Percentiles rank a stretch among this genome's conserved stretches.
These are phyloP conservation scores for Bisporella sp. DNA, from an alignment of 2,329 filamentous ascomycete species.

Conservation along the genomic window DNA sequence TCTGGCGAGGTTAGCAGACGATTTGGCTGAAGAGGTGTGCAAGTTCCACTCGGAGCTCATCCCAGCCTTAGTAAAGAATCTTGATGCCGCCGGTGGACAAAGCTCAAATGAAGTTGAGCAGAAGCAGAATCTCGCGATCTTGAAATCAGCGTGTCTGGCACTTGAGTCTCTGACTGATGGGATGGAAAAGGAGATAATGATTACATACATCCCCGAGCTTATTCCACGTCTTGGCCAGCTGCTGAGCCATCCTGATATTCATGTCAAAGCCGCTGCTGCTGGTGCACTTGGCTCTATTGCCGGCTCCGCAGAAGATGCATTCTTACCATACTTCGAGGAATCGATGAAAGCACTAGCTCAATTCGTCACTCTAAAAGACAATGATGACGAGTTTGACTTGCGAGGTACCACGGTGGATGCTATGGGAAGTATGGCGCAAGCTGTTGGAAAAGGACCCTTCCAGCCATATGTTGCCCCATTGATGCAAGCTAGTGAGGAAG, in stretches of 20 bases:
- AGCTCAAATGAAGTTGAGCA: constrained; percentile 54
- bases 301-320: constrained; percentile 72
- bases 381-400: constrained; percentile 82
- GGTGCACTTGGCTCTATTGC: constrained; percentile 89
- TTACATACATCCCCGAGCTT: constrained; percentile 73
- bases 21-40: constrained; percentile 83
- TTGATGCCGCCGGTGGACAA: constrained; percentile 70
- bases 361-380: constrained; percentile 81
- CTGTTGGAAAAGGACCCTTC: constrained; percentile 80
- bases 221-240: constrained; percentile 80
- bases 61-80: constrained; percentile 77
- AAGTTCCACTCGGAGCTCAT: constrained; percentile 82
- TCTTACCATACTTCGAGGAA: constrained; percentile 84
- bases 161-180: constrained; percentile 88
- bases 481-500: constrained; percentile 90
- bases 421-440: constrained; percentile 84
- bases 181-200: constrained; percentile 73
- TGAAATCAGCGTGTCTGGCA: constrained; percentile 83
- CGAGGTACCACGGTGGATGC: constrained; percentile 87
- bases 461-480: constrained; percentile 85
- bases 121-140: constrained; percentile 75
- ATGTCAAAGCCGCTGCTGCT: constrained; percentile 83
- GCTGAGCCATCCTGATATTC: constrained; percentile 76
- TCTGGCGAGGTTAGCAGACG: constrained; percentile 84
- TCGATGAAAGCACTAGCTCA: constrained; percentile 85